A percentile compares a stretch with the other conserved stretches of the same genome.
Evolutionary conservation across 2,329 filamentous ascomycete species (phyloP).

Genomic region (Penicillium sp.): DNA sequence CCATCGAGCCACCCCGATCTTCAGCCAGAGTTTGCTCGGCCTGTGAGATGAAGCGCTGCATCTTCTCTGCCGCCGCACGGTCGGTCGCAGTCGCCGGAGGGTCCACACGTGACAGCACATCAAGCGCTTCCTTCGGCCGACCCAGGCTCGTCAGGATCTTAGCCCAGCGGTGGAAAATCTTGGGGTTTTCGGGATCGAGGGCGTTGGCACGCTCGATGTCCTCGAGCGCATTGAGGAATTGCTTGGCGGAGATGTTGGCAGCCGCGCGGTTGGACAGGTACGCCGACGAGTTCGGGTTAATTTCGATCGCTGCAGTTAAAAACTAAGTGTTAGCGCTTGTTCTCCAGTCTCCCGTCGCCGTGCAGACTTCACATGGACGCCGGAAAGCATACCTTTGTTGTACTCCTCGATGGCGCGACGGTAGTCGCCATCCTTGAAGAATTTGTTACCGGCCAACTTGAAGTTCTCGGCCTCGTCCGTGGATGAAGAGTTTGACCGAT

Average conservation of each 20-base stretch:
- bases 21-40: slow-evolving; percentile 74
- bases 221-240: slow-evolving; percentile 75
- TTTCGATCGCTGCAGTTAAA: slow-evolving; percentile 68
- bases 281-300: slow-evolving; percentile 79
- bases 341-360: background rate
- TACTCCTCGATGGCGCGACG: slow-evolving; percentile 86
- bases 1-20: slow-evolving; percentile 84
- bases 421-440: slow-evolving; percentile 94
- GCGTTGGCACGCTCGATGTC: slow-evolving; percentile 82
- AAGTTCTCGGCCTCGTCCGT: slow-evolving; percentile 80
- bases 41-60: slow-evolving; percentile 76
- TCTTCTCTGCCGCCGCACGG: slow-evolving; percentile 74
- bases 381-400: slow-evolving; percentile 72
- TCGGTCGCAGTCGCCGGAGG: slow-evolving; percentile 82
- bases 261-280: slow-evolving; percentile 95
- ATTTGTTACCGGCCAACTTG: slow-evolving; percentile 92
- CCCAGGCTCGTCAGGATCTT: slow-evolving; percentile 87
- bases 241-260: slow-evolving; percentile 83
- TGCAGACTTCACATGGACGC: background rate
- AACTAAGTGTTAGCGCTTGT: slow-evolving; percentile 13
- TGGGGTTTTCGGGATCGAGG: slow-evolving; percentile 79
- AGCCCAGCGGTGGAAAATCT: slow-evolving; percentile 82
- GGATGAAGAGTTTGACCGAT: slow-evolving; percentile 48
- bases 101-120: slow-evolving; percentile 75
- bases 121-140: slow-evolving; percentile 79